phyloP scores from a whole-genome alignment of 345 rosid genomes.

The Acer yangbiense region DNA sequence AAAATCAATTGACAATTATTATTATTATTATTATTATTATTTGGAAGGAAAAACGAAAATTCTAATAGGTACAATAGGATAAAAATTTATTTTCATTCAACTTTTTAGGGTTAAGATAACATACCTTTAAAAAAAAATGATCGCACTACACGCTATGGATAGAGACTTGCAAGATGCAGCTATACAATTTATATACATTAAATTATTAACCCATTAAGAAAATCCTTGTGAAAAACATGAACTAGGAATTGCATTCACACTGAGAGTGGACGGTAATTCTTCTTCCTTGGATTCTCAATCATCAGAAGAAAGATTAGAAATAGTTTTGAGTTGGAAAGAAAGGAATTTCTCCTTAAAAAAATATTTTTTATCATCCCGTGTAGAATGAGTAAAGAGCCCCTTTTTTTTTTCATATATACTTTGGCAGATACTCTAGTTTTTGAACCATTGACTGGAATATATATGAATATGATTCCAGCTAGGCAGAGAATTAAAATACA shows the following conservation, averaged over 20 bases:
- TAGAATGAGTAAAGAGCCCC: not conserved
- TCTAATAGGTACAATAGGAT: not conserved
- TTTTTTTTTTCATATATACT: not conserved
- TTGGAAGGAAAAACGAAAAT: not conserved
- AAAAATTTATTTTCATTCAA: no score
- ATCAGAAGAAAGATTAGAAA: not conserved
- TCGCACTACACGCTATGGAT: no score
- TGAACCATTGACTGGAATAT: conserved; percentile 8
- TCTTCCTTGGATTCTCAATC: not conserved
- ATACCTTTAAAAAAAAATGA: no score
- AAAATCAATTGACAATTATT: no score
- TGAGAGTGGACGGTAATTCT: no score
- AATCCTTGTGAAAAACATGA: not conserved
- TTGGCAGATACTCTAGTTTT: not conserved
- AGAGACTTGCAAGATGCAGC: no score
- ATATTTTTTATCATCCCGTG: not conserved
- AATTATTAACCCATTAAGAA: no score
- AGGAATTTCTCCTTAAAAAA: not conserved
- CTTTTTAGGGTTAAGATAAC: no score
- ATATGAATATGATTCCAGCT: conserved; percentile 17
- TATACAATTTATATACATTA: no score
- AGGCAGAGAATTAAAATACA: not conserved
- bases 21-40: no score
- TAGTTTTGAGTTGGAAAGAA: not conserved
- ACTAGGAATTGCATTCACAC: not conserved